Evolutionary conservation across 495 filamentous ascomycete species (phyloP).

Genomic region (Wilcoxina mikolae): DNA sequence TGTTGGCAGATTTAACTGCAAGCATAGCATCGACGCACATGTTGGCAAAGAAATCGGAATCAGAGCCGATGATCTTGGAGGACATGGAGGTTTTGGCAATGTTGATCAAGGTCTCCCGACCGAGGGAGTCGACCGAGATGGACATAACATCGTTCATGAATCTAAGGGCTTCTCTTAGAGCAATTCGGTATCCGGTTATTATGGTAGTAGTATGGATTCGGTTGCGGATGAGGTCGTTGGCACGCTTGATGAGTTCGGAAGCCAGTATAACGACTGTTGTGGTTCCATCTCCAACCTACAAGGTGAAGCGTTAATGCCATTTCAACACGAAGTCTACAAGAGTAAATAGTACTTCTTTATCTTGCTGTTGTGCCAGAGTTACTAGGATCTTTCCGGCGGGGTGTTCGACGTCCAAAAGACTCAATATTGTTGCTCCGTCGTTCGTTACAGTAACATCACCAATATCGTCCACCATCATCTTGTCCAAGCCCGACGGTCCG

Average conservation of each 20-base stretch:
- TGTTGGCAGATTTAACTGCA: constrained; percentile 83
- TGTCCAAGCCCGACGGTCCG: constrained; percentile 89
- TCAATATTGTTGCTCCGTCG: constrained; percentile 92
- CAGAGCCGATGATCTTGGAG: constrained; percentile 92
- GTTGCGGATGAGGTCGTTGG: constrained; percentile 98
- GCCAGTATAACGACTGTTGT: constrained; percentile 97
- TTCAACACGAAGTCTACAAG: neutral
- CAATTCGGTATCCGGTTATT: constrained; percentile 93
- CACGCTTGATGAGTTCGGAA: constrained; percentile 82
- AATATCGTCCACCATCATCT: constrained; percentile 99
- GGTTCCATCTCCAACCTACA: constrained; percentile 81
- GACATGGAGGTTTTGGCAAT: constrained; percentile 99
- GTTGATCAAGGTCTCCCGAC: constrained; percentile 75
- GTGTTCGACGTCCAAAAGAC: constrained; percentile 89
- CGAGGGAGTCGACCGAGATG: constrained; percentile 81
- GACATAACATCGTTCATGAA: constrained; percentile 98
- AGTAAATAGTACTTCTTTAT: constrained; percentile 56
- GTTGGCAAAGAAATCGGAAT: constrained; percentile 93
- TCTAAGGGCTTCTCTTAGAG: constrained; percentile 87
- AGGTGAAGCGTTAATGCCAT: neutral
- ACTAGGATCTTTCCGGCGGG: constrained; percentile 97
- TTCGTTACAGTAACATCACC: constrained; percentile 99
- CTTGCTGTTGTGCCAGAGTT: constrained; percentile 93
- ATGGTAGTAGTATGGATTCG: constrained; percentile 99
- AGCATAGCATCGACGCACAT: constrained; percentile 95